A percentile compares a stretch with the other conserved stretches of the same genome.
These are phyloP conservation scores for Phlebiopsis flavidoalba DNA, from an alignment of 768 basidiomycete species.

Conservation along the genomic window DNA sequence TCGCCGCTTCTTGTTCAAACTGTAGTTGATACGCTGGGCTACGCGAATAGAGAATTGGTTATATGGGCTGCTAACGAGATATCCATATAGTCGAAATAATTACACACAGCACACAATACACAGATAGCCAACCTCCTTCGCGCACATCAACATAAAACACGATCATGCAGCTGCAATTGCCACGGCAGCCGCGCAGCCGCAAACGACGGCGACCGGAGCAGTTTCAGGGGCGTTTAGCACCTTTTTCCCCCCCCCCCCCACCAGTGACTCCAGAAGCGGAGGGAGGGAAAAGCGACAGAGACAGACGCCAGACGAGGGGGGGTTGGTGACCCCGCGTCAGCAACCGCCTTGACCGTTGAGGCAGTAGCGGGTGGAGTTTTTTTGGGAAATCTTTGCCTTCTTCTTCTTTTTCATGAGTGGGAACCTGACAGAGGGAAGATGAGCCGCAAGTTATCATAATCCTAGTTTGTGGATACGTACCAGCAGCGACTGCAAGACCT, in stretches of 20 bases:
- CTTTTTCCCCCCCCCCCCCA: too few relatives aligned
- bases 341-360: neutral
- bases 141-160: too few relatives aligned
- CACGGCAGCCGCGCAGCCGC: slow-evolving; percentile 8
- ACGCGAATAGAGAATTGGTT: too few relatives aligned
- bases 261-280: slow-evolving; percentile 13
- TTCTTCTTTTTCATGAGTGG: slow-evolving; percentile 75
- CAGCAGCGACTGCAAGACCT: slow-evolving; percentile 85
- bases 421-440: slow-evolving; percentile 33
- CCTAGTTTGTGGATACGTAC: slow-evolving; percentile 35
- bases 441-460: neutral
- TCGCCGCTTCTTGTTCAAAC: too few relatives aligned
- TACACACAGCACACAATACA: too few relatives aligned
- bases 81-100: too few relatives aligned
- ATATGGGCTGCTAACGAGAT: too few relatives aligned
- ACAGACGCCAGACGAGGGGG: slow-evolving; percentile 10
- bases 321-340: slow-evolving; percentile 4
- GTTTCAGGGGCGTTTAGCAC: slow-evolving; percentile 16
- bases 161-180: slow-evolving; percentile 8
- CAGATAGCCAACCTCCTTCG: too few relatives aligned
- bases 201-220: slow-evolving; percentile 15
- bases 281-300: slow-evolving; percentile 11
- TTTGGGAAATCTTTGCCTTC: slow-evolving; percentile 53
- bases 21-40: too few relatives aligned
- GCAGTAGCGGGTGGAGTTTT: slow-evolving; percentile 2